A percentile compares a stretch with the other conserved stretches of the same genome.
Conservation (phyloP, 2,329 filamentous ascomycete species). For the Macrophomina pseudophaseolina region DNA sequence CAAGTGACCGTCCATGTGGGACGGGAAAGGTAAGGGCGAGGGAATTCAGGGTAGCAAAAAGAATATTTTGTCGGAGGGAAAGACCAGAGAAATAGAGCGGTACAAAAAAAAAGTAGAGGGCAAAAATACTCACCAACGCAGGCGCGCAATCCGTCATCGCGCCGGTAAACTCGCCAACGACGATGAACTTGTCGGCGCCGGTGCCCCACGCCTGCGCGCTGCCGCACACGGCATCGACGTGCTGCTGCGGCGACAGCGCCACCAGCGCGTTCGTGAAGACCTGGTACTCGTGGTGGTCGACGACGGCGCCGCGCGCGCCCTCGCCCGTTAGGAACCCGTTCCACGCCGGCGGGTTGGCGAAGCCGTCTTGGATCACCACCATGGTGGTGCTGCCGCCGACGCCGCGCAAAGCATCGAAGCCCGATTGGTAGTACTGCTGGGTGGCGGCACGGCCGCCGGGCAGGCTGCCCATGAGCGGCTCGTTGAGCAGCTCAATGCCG, state of each 20-base stretch:
- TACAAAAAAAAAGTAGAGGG: no score
- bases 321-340: constrained; percentile 65
- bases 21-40: background rate
- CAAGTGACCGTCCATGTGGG: background rate
- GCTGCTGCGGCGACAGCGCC: constrained; percentile 56
- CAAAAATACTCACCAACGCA: constrained; percentile 38
- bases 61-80: background rate
- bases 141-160: constrained; percentile 67
- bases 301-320: constrained; percentile 59
- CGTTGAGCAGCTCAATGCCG: constrained; percentile 63
- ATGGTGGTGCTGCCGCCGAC: constrained; percentile 47
- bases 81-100: background rate
- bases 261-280: constrained; percentile 62
- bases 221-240: constrained; percentile 62
- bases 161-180: constrained; percentile 72
- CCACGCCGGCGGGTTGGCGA: constrained; percentile 60
- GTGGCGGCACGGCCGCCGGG: constrained; percentile 52
- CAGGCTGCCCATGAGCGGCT: constrained; percentile 54
- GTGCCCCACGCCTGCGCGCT: constrained; percentile 53
- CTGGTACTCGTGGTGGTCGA: constrained; percentile 74
- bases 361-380: constrained; percentile 65
- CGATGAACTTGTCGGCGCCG: constrained; percentile 65
- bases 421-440: constrained; percentile 62
- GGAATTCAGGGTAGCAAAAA: background rate
- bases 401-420: constrained; percentile 54